phyloP scores from a whole-genome alignment of 2,329 filamentous ascomycete genomes.

The Dothistroma septosporum region DNA sequence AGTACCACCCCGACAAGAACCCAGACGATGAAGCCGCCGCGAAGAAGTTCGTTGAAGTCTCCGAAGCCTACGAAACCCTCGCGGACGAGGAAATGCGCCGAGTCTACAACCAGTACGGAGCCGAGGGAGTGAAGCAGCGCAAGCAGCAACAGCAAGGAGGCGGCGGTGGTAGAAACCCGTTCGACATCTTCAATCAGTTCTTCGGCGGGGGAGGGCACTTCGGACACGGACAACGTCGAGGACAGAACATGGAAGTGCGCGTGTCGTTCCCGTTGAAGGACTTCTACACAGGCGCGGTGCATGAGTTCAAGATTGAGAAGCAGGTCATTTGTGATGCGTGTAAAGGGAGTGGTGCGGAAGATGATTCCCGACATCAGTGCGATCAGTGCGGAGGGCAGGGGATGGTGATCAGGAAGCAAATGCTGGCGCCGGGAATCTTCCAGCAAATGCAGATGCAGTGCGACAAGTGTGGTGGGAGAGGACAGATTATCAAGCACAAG shows the following conservation, averaged over 20 bases:
- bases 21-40: slow-evolving; percentile 76
- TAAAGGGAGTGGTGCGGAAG: slow-evolving; percentile 77
- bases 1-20: slow-evolving; percentile 97
- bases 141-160: slow-evolving; percentile 65
- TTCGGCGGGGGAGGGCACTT: slow-evolving; percentile 88
- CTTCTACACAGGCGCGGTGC: slow-evolving; percentile 86
- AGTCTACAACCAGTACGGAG: slow-evolving; percentile 91
- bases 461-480: slow-evolving; percentile 80
- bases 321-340: slow-evolving; percentile 92
- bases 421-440: slow-evolving; percentile 95
- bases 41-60: slow-evolving; percentile 87
- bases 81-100: slow-evolving; percentile 73
- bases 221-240: slow-evolving; percentile 65
- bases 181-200: slow-evolving; percentile 94
- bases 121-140: slow-evolving; percentile 83
- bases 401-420: slow-evolving; percentile 80
- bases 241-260: slow-evolving; percentile 84
- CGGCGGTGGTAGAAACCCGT: slow-evolving; percentile 71
- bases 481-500: slow-evolving; percentile 81
- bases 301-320: slow-evolving; percentile 87
- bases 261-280: slow-evolving; percentile 75
- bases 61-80: slow-evolving; percentile 92
- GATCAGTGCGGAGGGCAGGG: slow-evolving; percentile 73
- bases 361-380: slow-evolving; percentile 73
- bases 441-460: slow-evolving; percentile 93